Percentiles rank a stretch among this genome's conserved stretches.
Conservation (phyloP, 768 basidiomycete species). For the Pholiota molesta region DNA sequence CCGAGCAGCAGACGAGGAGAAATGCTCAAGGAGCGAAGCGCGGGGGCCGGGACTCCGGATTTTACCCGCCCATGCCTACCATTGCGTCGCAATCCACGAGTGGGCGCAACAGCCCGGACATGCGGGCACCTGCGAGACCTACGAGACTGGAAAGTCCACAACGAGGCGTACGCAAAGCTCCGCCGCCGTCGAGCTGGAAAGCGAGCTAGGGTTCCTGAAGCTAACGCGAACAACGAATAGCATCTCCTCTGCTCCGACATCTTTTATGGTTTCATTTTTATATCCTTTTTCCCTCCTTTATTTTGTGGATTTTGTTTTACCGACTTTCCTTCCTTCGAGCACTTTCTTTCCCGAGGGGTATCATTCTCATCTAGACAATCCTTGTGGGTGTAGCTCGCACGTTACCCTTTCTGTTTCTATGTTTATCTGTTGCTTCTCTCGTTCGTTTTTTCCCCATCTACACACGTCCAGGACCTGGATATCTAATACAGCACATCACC, state of each 20-base stretch:
- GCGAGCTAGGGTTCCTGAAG: conserved; percentile 26
- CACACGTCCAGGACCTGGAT: conserved; percentile 26
- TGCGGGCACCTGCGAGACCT: conserved; percentile 37
- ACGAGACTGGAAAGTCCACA: conserved; percentile 19
- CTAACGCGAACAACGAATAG: not conserved
- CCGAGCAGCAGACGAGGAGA: conserved; percentile 24
- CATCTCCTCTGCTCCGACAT: not conserved
- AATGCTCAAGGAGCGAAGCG: conserved; percentile 16
- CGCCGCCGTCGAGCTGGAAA: conserved; percentile 71
- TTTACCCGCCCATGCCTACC: conserved; percentile 45
- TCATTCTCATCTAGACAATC: conserved; percentile 3
- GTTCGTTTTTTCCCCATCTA: conserved; percentile 21
- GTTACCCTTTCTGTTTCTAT: conserved; percentile 2
- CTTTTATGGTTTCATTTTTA: conserved; percentile 11
- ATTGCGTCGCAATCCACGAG: conserved; percentile 28
- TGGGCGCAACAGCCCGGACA: conserved; percentile 23
- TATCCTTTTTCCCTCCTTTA: conserved; percentile 6
- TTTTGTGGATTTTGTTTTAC: conserved; percentile 8
- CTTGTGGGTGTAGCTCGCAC: conserved; percentile 4
- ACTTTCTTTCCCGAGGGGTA: conserved; percentile 8
- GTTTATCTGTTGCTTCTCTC: conserved; percentile 1
- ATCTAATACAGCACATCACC: conserved; percentile 28
- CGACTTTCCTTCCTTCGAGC: not conserved
- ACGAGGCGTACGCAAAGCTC: conserved; percentile 32
- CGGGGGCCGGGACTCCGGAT: conserved; percentile 37